Base-by-base conservation (phyloP, 2,329 filamentous ascomycete genomes). In the Botrytis pseudocinerea region DNA sequence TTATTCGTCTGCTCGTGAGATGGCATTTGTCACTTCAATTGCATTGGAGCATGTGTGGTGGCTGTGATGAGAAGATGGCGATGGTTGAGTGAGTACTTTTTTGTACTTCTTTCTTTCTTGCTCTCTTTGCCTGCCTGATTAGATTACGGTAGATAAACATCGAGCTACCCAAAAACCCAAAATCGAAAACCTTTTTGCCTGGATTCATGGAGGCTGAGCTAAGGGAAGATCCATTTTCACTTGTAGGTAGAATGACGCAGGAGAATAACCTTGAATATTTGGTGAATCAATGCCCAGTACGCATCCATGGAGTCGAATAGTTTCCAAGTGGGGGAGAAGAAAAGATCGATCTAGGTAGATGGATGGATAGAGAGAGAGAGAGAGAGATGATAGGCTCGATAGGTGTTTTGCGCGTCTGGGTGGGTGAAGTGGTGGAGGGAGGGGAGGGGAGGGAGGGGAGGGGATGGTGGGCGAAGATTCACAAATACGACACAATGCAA, bases 231-330 rank as follows among this genome's bases (percentile, higher is more conserved):
- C 51, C 51, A 63, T 40, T 63, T 63, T 38, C 38, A 64, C n/a
- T 32, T 44, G 61, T 28, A 64, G 61, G 16, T 64, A 46, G n/a
- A 46, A 64, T 64, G 61, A 64, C 61, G 61, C 40, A 64, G 9
- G 40, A 46, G 28, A 22, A 46, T 32, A 44, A 63, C 40, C 61
- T 63, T 63, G 60, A 42, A 62, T 38, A 20, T 20, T 1, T 35
- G n/a, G 59, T 25, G 22, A n/a, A 38, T 2, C n/a, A n/a, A 62
- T 28, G 8, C n/a, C 7, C 18, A 28, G 51, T 28, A n/a, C 22
- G 25, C 14, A 10, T 51, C 28, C 25, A 54, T 54, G 51, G n/a
- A 54, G 48, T 54, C 25, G 25, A 28, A 44, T 10, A 63, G 18
- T 20, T 28, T 63, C 9, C 25, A 63, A 40, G 61, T 63, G 61